These are phyloP conservation scores for Metarhizium sp. DNA, from an alignment of 2,329 filamentous ascomycete genomes.

Conservation along the genomic window DNA sequence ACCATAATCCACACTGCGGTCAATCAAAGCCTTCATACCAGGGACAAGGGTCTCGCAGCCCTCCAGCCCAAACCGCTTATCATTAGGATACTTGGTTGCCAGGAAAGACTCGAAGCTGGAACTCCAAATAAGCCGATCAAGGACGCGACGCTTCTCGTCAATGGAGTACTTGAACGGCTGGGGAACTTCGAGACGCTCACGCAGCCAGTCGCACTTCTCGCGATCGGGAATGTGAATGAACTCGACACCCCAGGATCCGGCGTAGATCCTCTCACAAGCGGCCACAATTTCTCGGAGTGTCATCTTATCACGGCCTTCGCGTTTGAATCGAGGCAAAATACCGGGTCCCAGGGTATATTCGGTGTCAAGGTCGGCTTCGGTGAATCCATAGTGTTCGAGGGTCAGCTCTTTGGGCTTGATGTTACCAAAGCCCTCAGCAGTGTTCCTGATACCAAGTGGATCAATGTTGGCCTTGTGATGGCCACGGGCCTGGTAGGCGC, in stretches of 20 bases:
- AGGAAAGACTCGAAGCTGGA: slow-evolving; percentile 95
- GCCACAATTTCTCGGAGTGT: slow-evolving; percentile 88
- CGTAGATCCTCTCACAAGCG: slow-evolving; percentile 92
- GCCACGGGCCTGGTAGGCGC: slow-evolving; percentile 94
- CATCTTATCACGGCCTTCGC: slow-evolving; percentile 87
- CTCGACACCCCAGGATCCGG: slow-evolving; percentile 92
- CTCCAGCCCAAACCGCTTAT: slow-evolving; percentile 98
- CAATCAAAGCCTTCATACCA: slow-evolving; percentile 98
- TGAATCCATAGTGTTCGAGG: slow-evolving; percentile 90
- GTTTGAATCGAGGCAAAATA: slow-evolving; percentile 89
- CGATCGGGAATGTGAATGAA: slow-evolving; percentile 98
- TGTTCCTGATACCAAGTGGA: slow-evolving; percentile 81
- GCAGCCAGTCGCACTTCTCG: slow-evolving; percentile 96
- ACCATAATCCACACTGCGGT: slow-evolving; percentile 95
- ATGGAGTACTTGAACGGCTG: slow-evolving; percentile 94
- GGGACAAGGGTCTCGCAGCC: slow-evolving; percentile 95
- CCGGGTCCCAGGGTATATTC: slow-evolving; percentile 90
- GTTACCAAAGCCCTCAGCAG: slow-evolving; percentile 68
- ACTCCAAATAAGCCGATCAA: slow-evolving; percentile 97
- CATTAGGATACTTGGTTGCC: slow-evolving; percentile 96
- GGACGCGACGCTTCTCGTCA: slow-evolving; percentile 94
- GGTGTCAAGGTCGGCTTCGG: slow-evolving; percentile 83
- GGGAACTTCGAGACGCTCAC: slow-evolving; percentile 88
- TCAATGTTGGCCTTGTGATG: slow-evolving; percentile 99
- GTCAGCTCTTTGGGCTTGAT: slow-evolving; percentile 86